Conservation (phyloP, 164 flowering plant species). For the Warburgia ugandensis region DNA sequence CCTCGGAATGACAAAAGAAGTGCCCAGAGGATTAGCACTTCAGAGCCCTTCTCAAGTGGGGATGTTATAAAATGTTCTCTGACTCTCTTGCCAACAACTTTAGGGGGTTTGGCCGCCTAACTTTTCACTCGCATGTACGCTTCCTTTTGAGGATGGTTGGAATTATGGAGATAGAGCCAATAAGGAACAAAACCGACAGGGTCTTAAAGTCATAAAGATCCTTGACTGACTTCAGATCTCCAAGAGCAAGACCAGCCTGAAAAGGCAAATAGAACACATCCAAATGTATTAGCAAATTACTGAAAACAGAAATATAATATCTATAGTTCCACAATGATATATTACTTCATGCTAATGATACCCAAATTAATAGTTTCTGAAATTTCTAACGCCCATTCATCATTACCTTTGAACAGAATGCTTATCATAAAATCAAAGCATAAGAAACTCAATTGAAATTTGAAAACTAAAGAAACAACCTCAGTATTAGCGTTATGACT, state of each 20-base stretch:
- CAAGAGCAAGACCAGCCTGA: constrained; percentile 94
- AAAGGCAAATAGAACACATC: too few species aligned
- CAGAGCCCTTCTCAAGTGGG: not conserved
- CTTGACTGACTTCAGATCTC: constrained; percentile 78
- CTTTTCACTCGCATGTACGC: constrained; percentile 56
- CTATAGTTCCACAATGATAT: constrained; percentile 63
- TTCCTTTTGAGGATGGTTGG: constrained; percentile 73
- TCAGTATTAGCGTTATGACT: too few species aligned
- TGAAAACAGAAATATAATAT: constrained; percentile 44
- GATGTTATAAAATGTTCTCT: not conserved
- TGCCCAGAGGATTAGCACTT: not conserved
- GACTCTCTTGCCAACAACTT: not conserved
- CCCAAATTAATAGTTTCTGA: too few species aligned
- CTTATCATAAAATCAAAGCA: too few species aligned
- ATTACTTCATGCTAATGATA: too few species aligned
- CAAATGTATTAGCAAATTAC: too few species aligned
- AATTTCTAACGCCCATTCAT: too few species aligned
- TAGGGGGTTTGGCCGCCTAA: not conserved
- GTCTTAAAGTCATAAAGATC: constrained; percentile 88
- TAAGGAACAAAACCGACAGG: constrained; percentile 66
- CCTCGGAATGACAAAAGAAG: not conserved
- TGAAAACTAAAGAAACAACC: too few species aligned
- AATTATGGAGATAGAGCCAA: constrained; percentile 51
- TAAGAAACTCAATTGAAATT: too few species aligned
- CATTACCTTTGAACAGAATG: too few species aligned